Percentiles rank a stretch among this genome's conserved stretches.
Conservation (phyloP, 2,329 filamentous ascomycete species). For the Cladophialophora immunda region DNA sequence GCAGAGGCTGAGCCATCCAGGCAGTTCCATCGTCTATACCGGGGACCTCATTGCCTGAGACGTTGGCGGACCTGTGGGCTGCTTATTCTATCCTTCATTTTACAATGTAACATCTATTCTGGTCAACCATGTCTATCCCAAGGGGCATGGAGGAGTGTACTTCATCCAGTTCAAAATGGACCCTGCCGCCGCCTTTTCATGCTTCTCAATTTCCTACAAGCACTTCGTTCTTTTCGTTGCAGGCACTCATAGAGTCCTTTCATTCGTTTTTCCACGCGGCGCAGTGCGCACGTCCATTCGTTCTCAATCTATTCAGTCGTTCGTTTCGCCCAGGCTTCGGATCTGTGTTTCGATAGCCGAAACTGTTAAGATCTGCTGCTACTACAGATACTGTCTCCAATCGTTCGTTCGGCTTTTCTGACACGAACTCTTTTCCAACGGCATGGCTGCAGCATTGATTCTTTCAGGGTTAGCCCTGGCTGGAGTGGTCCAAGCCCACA, state of each 20-base stretch:
- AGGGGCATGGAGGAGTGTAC: background rate
- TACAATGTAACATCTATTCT: background rate
- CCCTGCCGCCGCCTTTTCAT: background rate
- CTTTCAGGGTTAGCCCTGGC: slow-evolving; percentile 25
- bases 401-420: slow-evolving; percentile 6
- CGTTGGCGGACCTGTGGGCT: slow-evolving; percentile 7
- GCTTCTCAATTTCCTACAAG: background rate
- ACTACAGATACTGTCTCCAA: slow-evolving; percentile 22
- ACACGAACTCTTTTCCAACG: slow-evolving; percentile 6
- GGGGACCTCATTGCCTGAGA: slow-evolving; percentile 16
- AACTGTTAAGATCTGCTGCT: slow-evolving; percentile 18
- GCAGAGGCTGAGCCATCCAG: background rate
- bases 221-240: background rate
- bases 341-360: slow-evolving; percentile 23
- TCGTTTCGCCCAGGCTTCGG: slow-evolving; percentile 7
- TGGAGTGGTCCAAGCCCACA: slow-evolving; percentile 46
- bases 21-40: background rate
- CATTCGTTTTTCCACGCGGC: slow-evolving; percentile 11
- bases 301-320: slow-evolving; percentile 17
- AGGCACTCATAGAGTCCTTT: slow-evolving; percentile 9
- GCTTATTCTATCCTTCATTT: slow-evolving; percentile 16
- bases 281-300: slow-evolving; percentile 31
- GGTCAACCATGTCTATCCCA: slow-evolving; percentile 4
- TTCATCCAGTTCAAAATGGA: slow-evolving; percentile 9
- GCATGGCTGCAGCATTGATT: slow-evolving; percentile 24